Evolutionary conservation across 805 yeast genomes (phyloP).

Genomic region (Yarrowia sp.): DNA sequence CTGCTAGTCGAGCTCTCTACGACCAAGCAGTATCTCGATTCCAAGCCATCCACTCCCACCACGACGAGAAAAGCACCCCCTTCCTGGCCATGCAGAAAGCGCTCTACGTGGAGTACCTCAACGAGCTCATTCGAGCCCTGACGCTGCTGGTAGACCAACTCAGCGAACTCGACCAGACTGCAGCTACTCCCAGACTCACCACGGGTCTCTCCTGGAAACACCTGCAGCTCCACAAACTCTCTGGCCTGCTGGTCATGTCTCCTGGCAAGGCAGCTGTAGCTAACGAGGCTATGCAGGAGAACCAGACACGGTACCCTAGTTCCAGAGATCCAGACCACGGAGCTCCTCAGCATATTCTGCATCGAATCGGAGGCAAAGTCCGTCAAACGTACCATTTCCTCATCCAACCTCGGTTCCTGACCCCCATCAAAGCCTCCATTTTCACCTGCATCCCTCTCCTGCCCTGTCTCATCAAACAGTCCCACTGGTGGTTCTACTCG

Average conservation of each 20-base stretch:
- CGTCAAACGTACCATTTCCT: neutral
- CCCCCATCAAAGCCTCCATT: constrained; percentile 45
- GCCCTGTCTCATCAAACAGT: constrained; percentile 46
- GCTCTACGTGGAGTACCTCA: constrained; percentile 19
- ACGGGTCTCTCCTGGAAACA: constrained; percentile 21
- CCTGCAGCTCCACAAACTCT: constrained; percentile 11
- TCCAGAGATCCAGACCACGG: constrained; percentile 15
- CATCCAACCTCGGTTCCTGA: constrained; percentile 26
- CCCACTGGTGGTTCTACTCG: constrained; percentile 45
- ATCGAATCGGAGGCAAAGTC: neutral
- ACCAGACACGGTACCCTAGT: neutral
- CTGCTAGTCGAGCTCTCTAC: neutral
- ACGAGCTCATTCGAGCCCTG: constrained; percentile 8
- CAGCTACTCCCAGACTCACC: constrained; percentile 8
- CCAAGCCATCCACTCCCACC: neutral
- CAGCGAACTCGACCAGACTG: neutral
- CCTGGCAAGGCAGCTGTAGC: neutral
- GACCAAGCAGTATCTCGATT: neutral
- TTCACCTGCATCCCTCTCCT: constrained; percentile 43
- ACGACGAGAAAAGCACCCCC: constrained; percentile 21
- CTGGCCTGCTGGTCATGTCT: neutral
- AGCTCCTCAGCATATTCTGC: constrained; percentile 9
- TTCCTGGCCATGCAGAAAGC: constrained; percentile 29
- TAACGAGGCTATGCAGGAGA: neutral
- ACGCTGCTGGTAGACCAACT: neutral